Conservation (phyloP, 768 basidiomycete species). For the Trametes cingulata region DNA sequence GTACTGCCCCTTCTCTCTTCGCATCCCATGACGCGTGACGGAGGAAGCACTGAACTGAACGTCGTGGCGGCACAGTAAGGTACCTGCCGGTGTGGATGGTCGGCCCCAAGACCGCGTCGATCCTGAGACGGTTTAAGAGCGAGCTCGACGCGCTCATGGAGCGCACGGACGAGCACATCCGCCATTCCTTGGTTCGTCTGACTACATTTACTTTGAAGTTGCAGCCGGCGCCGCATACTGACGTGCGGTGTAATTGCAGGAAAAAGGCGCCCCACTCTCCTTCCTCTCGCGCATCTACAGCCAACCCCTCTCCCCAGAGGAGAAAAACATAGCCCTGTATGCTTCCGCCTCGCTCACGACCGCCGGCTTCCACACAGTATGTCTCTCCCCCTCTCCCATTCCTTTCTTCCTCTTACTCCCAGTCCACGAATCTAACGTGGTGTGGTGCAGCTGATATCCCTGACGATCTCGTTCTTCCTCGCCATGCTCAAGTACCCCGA, state of each 20-base stretch:
- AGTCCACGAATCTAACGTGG: too few relatives aligned
- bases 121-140: background rate
- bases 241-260: too few relatives aligned
- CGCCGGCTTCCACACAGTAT: background rate
- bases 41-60: too few relatives aligned
- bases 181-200: background rate
- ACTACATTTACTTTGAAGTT: too few relatives aligned
- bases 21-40: background rate
- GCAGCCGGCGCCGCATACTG: too few relatives aligned
- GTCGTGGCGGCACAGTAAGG: background rate
- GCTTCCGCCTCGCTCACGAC: background rate
- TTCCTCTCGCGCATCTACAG: background rate
- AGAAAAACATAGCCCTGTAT: background rate
- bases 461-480: constrained; percentile 31
- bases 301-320: background rate
- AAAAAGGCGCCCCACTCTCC: background rate
- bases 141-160: background rate
- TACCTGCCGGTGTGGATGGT: background rate
- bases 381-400: background rate
- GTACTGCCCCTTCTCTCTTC: background rate
- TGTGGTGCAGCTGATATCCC: background rate
- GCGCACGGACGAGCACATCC: background rate
- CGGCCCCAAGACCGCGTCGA: background rate
- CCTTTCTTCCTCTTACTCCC: too few relatives aligned
- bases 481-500: constrained; percentile 39